Evolutionary conservation across 306 rosid species (phyloP).

Genomic region (Castanea crenata): DNA sequence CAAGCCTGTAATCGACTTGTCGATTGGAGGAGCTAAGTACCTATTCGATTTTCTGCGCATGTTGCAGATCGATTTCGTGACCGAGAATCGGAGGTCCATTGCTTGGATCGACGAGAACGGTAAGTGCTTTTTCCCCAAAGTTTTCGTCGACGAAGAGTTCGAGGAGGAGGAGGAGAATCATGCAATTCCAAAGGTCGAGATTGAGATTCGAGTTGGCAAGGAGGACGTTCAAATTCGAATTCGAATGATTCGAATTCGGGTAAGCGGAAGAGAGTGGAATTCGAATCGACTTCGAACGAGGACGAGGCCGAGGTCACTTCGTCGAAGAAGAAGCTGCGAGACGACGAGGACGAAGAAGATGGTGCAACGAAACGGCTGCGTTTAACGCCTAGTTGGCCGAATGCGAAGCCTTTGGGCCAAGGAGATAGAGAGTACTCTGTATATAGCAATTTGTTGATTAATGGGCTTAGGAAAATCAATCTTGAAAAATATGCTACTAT

Average conservation of each 20-base stretch:
- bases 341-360: background rate
- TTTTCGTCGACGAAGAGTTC: slow-evolving; percentile 38
- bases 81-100: slow-evolving; percentile 49
- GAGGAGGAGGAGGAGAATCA: slow-evolving; percentile 4
- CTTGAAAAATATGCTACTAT: slow-evolving; percentile 14
- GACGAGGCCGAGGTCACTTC: slow-evolving; percentile 47
- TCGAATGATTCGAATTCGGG: background rate
- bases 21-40: slow-evolving; percentile 36
- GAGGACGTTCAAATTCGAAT: background rate
- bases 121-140: slow-evolving; percentile 46
- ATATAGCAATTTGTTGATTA: slow-evolving; percentile 28
- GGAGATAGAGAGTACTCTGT: slow-evolving; percentile 20
- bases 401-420: slow-evolving; percentile 29
- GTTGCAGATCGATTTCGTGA: slow-evolving; percentile 43
- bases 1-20: slow-evolving; percentile 27
- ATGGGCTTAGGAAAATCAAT: slow-evolving; percentile 28
- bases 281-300: background rate
- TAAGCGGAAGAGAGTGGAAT: slow-evolving; percentile 27
- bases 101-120: slow-evolving; percentile 59
- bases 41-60: slow-evolving; percentile 53
- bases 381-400: slow-evolving; percentile 35
- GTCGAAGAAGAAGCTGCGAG: background rate
- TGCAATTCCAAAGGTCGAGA: slow-evolving; percentile 15
- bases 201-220: slow-evolving; percentile 27
- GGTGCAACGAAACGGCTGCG: slow-evolving; percentile 28